Conservation (phyloP, 805 yeast genomes). For the Candida caryicola region DNA sequence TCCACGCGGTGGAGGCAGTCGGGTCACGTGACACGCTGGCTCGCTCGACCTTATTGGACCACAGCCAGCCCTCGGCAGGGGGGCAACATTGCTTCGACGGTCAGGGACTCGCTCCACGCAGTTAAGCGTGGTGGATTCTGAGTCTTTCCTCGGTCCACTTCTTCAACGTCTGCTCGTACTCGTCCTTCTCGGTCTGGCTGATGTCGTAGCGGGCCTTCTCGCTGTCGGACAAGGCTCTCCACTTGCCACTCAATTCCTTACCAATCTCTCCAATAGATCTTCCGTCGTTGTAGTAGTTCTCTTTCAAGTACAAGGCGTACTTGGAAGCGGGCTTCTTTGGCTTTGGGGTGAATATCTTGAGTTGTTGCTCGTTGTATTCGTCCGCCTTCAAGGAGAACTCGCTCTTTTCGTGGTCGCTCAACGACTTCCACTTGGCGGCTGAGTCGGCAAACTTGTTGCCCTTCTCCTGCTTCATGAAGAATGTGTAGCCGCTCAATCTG, state of each 20-base stretch:
- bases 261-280: slow-evolving; percentile 22
- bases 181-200: slow-evolving; percentile 16
- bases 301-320: slow-evolving; percentile 30
- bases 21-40: too few species aligned
- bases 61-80: too few species aligned
- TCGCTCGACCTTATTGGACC: too few species aligned
- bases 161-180: slow-evolving; percentile 20
- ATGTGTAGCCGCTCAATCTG: slow-evolving; percentile 21
- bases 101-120: not conserved
- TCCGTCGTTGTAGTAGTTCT: slow-evolving; percentile 23
- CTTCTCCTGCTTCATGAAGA: slow-evolving; percentile 22
- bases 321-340: slow-evolving; percentile 33
- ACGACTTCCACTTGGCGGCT: slow-evolving; percentile 23
- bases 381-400: slow-evolving; percentile 23
- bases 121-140: not conserved
- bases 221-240: slow-evolving; percentile 27
- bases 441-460: slow-evolving; percentile 16
- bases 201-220: slow-evolving; percentile 28
- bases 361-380: slow-evolving; percentile 24
- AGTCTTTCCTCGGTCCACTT: slow-evolving; percentile 33
- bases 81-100: not conserved
- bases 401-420: slow-evolving; percentile 29
- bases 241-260: slow-evolving; percentile 25
- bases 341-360: slow-evolving; percentile 26
- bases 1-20: not conserved